phyloP scores from a whole-genome alignment of 176 grass and related monocot genomes.

The Oryza glaberrima region DNA sequence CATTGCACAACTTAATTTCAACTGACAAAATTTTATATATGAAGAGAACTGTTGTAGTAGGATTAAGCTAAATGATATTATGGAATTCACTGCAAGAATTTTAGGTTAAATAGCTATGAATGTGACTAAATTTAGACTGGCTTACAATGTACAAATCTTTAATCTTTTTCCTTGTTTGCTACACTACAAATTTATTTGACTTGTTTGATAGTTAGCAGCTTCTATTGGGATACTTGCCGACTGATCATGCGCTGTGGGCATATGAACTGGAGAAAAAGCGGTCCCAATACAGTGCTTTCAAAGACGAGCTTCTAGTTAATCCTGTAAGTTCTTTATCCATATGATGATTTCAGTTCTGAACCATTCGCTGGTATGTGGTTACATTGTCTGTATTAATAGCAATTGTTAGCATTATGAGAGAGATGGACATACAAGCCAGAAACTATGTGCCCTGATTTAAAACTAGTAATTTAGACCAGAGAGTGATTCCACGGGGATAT shows the following conservation, averaged over 20 bases:
- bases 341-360: conserved; percentile 16
- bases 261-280: conserved; percentile 94
- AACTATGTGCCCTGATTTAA: not conserved
- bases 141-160: not conserved
- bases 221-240: conserved; percentile 91
- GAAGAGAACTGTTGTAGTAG: conserved; percentile 4
- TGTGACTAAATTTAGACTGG: not conserved
- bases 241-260: conserved; percentile 74
- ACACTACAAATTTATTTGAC: conserved; percentile 71
- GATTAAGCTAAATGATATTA: conserved; percentile 29
- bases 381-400: not conserved
- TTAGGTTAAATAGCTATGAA: conserved; percentile 12
- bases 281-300: conserved; percentile 78
- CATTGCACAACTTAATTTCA: conserved; percentile 4
- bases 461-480: not conserved
- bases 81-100: conserved; percentile 1
- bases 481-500: not conserved
- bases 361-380: not conserved
- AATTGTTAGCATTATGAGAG: not conserved
- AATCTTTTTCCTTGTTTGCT: conserved; percentile 15
- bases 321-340: conserved; percentile 73
- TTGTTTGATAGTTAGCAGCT: conserved; percentile 95
- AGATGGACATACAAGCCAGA: too few species aligned
- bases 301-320: conserved; percentile 87
- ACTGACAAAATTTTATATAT: not conserved